Percentiles rank a stretch among this genome's conserved stretches.
These are phyloP conservation scores for Vicia villosa DNA, from an alignment of 306 rosid genomes.

Conservation along the genomic window DNA sequence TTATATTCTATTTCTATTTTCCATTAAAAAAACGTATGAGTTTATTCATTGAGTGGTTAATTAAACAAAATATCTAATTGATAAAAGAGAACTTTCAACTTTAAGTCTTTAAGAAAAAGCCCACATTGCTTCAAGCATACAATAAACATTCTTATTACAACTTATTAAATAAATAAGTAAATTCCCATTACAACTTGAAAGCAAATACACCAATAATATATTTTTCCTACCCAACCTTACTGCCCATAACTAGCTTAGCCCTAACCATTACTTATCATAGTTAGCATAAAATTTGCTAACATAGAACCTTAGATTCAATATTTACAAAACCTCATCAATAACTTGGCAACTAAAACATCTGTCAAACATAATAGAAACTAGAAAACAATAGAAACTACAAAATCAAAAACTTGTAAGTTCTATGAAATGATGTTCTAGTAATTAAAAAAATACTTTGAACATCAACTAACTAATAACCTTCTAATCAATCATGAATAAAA, in stretches of 20 bases:
- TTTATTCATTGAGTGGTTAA: too few relatives aligned
- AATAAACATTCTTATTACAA: too few relatives aligned
- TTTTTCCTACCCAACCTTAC: background rate
- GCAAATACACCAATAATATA: background rate
- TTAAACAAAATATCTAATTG: background rate
- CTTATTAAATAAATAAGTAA: background rate
- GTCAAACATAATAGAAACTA: constrained; percentile 17
- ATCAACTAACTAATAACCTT: background rate
- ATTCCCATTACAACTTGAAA: background rate
- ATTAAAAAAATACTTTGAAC: background rate
- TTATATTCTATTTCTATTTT: too few relatives aligned
- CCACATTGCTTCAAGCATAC: background rate
- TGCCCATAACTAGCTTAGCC: background rate
- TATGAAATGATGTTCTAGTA: background rate
- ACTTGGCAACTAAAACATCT: constrained; percentile 9
- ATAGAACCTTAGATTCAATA: background rate
- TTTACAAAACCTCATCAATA: background rate
- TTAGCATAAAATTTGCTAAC: constrained; percentile 2
- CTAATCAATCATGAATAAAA: constrained; percentile 43
- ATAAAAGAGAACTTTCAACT: background rate
- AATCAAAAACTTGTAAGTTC: constrained; percentile 5
- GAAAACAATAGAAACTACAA: too few relatives aligned
- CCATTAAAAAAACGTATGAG: too few relatives aligned
- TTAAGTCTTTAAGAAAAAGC: background rate
- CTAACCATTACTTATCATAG: background rate